Evolutionary conservation across 495 filamentous ascomycete genomes (phyloP).

Genomic region (Lichenothelia convexa): DNA sequence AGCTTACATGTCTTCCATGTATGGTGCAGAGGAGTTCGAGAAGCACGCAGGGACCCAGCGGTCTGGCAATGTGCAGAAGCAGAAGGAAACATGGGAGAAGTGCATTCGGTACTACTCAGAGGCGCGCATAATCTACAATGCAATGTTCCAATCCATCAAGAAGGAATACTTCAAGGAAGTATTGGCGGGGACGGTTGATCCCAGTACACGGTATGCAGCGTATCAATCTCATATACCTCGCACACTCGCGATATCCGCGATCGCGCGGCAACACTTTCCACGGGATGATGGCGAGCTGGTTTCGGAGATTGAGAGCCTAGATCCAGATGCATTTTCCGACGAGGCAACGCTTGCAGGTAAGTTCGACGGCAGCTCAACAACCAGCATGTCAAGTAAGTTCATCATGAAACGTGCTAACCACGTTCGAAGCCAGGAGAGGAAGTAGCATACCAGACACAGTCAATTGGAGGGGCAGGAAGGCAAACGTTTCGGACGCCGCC

Average conservation of each 20-base stretch:
- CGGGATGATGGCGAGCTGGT: slow-evolving; percentile 41
- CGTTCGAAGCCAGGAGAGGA: slow-evolving; percentile 9
- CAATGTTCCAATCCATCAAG: slow-evolving; percentile 42
- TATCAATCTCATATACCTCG: slow-evolving; percentile 77
- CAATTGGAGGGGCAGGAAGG: slow-evolving; percentile 74
- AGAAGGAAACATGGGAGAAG: slow-evolving; percentile 44
- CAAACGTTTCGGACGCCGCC: slow-evolving; percentile 80
- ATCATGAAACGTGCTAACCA: neutral
- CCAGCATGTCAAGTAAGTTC: neutral
- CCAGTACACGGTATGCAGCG: slow-evolving; percentile 82
- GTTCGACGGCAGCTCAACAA: slow-evolving; percentile 18
- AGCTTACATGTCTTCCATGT: slow-evolving; percentile 60
- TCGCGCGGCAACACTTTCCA: slow-evolving; percentile 61
- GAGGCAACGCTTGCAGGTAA: slow-evolving; percentile 39
- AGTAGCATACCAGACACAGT: slow-evolving; percentile 56
- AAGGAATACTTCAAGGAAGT: slow-evolving; percentile 73
- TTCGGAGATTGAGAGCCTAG: slow-evolving; percentile 47
- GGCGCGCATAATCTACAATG: slow-evolving; percentile 64
- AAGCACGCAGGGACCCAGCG: slow-evolving; percentile 34
- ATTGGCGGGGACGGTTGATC: slow-evolving; percentile 69
- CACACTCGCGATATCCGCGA: slow-evolving; percentile 56
- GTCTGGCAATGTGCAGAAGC: slow-evolving; percentile 6
- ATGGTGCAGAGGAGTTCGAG: slow-evolving; percentile 63
- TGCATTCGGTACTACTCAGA: slow-evolving; percentile 60
- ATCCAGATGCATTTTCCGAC: slow-evolving; percentile 48